Base-by-base conservation (phyloP, 306 rosid species). In the Prunus mongolica region DNA sequence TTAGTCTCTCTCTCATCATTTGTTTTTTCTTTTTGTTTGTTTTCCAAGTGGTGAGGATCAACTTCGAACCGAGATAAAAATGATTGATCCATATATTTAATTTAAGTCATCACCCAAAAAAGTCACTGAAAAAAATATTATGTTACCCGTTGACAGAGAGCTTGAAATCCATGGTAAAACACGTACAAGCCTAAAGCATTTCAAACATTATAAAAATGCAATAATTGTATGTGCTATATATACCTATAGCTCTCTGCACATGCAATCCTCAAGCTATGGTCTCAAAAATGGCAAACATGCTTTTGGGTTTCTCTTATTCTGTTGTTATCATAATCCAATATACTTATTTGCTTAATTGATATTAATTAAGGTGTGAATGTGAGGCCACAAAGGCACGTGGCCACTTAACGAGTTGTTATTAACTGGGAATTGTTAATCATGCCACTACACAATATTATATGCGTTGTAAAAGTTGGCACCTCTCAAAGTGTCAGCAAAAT, bases 11-110 rank as follows among this genome's bases (percentile, higher is more conserved):
- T 30, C 45, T 30, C 45, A 19, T 52, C 20, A 52, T 20, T 20
- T 28, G 0, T 28, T 62, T 27, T 63, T 6, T 6, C 4, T 5
- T 27, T 27, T 28, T 15, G 41, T 34, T 65, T 14, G 20, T 18
- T 18, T 8, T 10, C 22, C 9, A n/a, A 65, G 18, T 78, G 73
- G 69, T 68, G 41, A 79, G 81, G 67, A 83, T 86, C 92, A 84
- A 84, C 86, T 88, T 90, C 87, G 88, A 86, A 81, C 62, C 79
- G 78, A 76, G 86, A 78, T 82, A 76, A 71, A 69, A 52, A 76
- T 58, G 46, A 52, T 63, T 32, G 66, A 7, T 75, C 71, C 50
- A 72, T 71, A 41, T 52, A 38, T 38, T 38, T 38, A 38, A 38
- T 38, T 3, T 6, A 32, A 65, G 50, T 38, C 50, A 11, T 38